phyloP scores from a whole-genome alignment of 2,329 filamentous ascomycete genomes.

The Pyricularia pennisetigena region DNA sequence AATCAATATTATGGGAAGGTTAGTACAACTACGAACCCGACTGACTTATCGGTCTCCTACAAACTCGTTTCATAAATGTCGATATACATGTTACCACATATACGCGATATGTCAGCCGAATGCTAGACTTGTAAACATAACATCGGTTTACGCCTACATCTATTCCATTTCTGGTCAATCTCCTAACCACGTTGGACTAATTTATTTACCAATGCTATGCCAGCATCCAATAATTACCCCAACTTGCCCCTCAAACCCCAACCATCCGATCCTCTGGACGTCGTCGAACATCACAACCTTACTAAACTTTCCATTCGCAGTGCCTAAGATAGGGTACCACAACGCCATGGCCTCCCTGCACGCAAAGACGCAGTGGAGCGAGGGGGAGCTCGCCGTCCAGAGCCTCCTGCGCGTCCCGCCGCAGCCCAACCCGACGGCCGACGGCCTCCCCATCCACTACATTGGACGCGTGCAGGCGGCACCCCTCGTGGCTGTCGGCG shows the following conservation, averaged over 20 bases:
- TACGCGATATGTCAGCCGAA: no score
- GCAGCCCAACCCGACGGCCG: constrained; percentile 55
- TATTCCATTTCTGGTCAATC: not conserved
- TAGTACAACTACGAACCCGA: not conserved
- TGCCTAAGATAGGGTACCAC: not conserved
- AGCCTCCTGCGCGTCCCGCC: constrained; percentile 46
- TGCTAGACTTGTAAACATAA: no score
- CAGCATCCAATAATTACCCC: not conserved
- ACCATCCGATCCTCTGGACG: not conserved
- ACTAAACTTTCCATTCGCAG: not conserved
- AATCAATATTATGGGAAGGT: not conserved
- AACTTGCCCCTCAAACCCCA: not conserved
- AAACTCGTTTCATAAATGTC: not conserved
- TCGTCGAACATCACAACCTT: not conserved
- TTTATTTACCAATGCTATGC: not conserved
- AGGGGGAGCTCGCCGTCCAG: constrained; percentile 59
- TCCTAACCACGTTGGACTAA: not conserved
- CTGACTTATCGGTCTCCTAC: not conserved
- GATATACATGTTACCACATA: not conserved
- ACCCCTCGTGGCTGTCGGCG: constrained; percentile 63
- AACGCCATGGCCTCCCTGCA: not conserved
- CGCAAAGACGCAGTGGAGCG: constrained; percentile 40
- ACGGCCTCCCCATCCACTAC: constrained; percentile 52
- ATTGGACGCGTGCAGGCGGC: constrained; percentile 49
- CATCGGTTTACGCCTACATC: no score